Evolutionary conservation across 1,284 basidiomycete genomes (phyloP).

Genomic region (Entoloma clypeatum): DNA sequence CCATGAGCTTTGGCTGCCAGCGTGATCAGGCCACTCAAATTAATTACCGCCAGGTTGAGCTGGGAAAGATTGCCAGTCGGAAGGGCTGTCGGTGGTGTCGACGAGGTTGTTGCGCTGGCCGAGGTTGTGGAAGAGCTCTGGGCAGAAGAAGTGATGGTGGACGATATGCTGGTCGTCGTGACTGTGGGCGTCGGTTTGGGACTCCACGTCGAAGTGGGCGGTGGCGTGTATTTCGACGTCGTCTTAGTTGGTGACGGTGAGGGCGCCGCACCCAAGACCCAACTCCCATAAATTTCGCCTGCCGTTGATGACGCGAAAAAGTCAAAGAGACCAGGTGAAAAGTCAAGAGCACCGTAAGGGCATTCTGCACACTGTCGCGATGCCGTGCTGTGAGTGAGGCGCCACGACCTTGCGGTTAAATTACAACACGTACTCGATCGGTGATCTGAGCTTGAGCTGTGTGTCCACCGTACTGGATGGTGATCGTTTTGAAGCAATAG

Average conservation of each 20-base stretch:
- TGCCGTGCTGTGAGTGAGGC: not conserved
- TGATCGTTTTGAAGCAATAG: slow-evolving; percentile 63
- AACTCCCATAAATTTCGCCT: slow-evolving; percentile 55
- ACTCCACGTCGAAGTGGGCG: slow-evolving; percentile 18
- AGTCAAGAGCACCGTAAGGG: slow-evolving; percentile 67
- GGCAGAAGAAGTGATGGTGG: slow-evolving; percentile 12
- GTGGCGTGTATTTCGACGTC: slow-evolving; percentile 17
- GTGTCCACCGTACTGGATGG: slow-evolving; percentile 64
- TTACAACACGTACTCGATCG: slow-evolving; percentile 58
- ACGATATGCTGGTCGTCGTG: slow-evolving; percentile 16
- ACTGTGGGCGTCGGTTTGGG: slow-evolving; percentile 17
- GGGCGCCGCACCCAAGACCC: slow-evolving; percentile 43
- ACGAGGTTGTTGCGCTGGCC: slow-evolving; percentile 15
- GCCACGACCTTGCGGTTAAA: not conserved
- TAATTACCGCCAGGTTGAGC: slow-evolving; percentile 20
- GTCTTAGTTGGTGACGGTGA: slow-evolving; percentile 16
- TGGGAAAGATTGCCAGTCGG: slow-evolving; percentile 18
- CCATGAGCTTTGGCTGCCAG: slow-evolving; percentile 6
- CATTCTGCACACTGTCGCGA: slow-evolving; percentile 60
- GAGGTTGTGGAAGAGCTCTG: slow-evolving; percentile 16
- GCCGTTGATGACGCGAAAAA: slow-evolving; percentile 40
- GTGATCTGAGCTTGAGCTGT: slow-evolving; percentile 59
- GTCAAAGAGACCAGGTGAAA: slow-evolving; percentile 66
- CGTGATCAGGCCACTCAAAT: slow-evolving; percentile 15
- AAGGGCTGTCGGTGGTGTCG: slow-evolving; percentile 9